Conservation (phyloP, 1,284 basidiomycete species). For the Trametes sp. region DNA sequence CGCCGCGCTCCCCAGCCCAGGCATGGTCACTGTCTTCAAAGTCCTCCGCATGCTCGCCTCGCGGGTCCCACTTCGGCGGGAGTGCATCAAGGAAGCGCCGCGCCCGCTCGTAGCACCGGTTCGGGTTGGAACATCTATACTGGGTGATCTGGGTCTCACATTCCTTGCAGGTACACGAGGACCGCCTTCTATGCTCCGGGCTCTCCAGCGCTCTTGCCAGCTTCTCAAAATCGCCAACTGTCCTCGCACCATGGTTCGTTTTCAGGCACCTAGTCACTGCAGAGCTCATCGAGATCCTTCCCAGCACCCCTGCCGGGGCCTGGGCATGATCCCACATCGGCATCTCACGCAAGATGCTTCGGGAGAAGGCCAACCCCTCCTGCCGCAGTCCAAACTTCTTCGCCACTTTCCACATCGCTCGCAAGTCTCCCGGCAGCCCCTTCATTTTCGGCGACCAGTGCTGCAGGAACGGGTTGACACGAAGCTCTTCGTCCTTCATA, state of each 20-base stretch:
- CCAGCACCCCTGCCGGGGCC: neutral
- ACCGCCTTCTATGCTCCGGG: neutral
- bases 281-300: neutral
- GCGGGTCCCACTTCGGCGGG: slow-evolving; percentile 17
- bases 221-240: neutral
- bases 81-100: neutral
- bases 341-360: neutral
- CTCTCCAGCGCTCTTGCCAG: neutral
- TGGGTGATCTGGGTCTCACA: neutral
- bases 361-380: neutral
- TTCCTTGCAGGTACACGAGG: neutral
- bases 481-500: neutral
- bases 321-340: neutral
- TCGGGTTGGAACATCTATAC: neutral
- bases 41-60: slow-evolving; percentile 6
- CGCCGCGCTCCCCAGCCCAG: accelerated
- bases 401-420: neutral
- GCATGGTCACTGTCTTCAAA: neutral
- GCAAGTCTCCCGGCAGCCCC: neutral
- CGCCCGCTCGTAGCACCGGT: neutral
- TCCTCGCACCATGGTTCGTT: neutral
- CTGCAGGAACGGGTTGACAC: neutral
- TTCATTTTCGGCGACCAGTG: neutral
- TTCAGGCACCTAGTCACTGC: neutral
- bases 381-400: neutral